These are phyloP conservation scores for Aspergillus arachidicola DNA, from an alignment of 2,329 filamentous ascomycete species.

Conservation along the genomic window DNA sequence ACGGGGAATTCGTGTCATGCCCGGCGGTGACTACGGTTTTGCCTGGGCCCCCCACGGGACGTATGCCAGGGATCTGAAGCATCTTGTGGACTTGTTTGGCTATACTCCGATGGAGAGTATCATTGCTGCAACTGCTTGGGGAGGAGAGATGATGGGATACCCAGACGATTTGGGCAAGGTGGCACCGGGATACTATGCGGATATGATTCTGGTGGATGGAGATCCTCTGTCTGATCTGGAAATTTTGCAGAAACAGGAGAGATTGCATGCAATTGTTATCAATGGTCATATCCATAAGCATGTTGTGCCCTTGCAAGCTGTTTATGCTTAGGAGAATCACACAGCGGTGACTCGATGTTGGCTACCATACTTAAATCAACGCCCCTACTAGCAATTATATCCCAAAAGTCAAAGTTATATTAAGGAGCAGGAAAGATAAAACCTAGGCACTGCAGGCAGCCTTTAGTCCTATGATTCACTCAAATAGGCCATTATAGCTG, in stretches of 20 bases:
- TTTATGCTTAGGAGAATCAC: neutral
- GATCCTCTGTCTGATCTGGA: neutral
- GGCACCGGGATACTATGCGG: neutral
- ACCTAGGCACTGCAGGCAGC: too few relatives aligned
- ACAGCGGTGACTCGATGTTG: too few relatives aligned
- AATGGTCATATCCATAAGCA: neutral
- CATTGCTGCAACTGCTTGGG: constrained; percentile 41
- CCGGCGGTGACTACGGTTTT: constrained; percentile 50
- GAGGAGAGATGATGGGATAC: constrained; percentile 24
- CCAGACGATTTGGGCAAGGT: neutral
- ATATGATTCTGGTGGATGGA: neutral
- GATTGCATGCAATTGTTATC: neutral
- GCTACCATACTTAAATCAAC: too few relatives aligned
- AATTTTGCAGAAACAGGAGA: neutral
- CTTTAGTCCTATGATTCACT: too few relatives aligned
- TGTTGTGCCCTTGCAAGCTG: neutral
- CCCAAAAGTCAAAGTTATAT: too few relatives aligned
- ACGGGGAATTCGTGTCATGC: constrained; percentile 48
- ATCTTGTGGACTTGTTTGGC: constrained; percentile 31
- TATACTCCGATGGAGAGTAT: constrained; percentile 47
- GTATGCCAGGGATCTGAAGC: neutral
- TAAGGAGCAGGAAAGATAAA: too few relatives aligned
- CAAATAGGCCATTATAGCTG: too few relatives aligned
- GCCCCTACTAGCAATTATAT: too few relatives aligned
- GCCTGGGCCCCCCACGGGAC: constrained; percentile 50